phyloP scores from a whole-genome alignment of 2,329 filamentous ascomycete species.

The Clarireedia monteithiana region DNA sequence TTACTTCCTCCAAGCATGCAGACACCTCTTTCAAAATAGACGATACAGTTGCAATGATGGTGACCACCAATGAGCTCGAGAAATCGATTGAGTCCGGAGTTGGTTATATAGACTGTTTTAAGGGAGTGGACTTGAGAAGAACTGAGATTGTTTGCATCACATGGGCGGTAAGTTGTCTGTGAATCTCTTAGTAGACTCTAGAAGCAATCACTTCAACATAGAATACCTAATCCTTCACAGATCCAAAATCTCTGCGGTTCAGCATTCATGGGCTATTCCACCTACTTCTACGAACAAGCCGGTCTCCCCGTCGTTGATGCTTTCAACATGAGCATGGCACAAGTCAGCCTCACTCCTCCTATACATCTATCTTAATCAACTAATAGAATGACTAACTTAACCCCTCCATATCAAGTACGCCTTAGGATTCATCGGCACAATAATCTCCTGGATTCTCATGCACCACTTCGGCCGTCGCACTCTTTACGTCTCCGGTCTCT shows the following conservation, averaged over 20 bases:
- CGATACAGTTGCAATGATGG: conserved; percentile 39
- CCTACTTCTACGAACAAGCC: conserved; percentile 50
- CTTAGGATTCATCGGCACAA: conserved; percentile 43
- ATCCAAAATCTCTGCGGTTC: conserved; percentile 52
- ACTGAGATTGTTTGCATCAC: conserved; percentile 48
- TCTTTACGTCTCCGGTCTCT: conserved; percentile 41
- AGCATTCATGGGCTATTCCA: conserved; percentile 57
- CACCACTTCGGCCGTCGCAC: conserved; percentile 40
- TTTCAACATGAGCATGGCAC: conserved; percentile 45
- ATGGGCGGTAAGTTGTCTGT: conserved; percentile 39
- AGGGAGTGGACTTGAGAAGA: conserved; percentile 39
- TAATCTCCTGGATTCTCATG: conserved; percentile 42
- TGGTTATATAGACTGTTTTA: conserved; percentile 43
- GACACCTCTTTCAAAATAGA: conserved; percentile 16
- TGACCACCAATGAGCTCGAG: conserved; percentile 49
- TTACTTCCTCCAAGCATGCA: conserved; percentile 29
- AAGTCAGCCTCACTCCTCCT: background rate
- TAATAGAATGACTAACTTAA: background rate
- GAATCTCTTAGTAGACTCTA: background rate
- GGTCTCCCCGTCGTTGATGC: conserved; percentile 41
- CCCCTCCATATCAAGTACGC: conserved; percentile 20
- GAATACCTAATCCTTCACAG: background rate
- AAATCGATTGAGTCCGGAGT: conserved; percentile 32
- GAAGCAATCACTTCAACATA: background rate
- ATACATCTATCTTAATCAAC: background rate